Base-by-base conservation (phyloP, 2,329 filamentous ascomycete genomes). In the Ophiostoma pallidulum region DNA sequence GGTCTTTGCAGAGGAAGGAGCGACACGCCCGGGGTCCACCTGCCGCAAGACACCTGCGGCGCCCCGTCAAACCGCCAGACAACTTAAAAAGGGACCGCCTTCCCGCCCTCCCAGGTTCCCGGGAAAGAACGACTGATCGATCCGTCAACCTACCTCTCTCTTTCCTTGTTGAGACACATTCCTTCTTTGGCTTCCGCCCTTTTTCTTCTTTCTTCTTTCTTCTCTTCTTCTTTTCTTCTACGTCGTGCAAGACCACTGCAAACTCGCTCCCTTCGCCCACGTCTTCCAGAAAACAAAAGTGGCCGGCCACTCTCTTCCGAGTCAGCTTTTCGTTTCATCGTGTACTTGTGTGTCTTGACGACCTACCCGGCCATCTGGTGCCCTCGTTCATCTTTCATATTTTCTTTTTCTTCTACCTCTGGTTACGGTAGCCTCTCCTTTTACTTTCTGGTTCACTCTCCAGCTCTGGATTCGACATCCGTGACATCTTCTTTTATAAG, bases 231-330 rank as follows among this genome's bases (percentile, higher is more conserved):
- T 28, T 28, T 16, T 41, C 26, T 40, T 47, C 19, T 31, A 20
- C 22, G 28, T 18, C 28, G 19, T 31, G 19, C n/a, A n/a, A n/a
- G n/a, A n/a, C 36, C 48, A 44, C 29, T 39, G 35, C 39, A 41
- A 41, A 31, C 26, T 40, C 42, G n/a, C 18, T 36, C 18, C 29
- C 37, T 44, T 35, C 22, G 39, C 26, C 37, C 32, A 32, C 32
- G 29, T 42, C 40, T 26, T n/a, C n/a, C n/a, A n/a, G n/a, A 24
- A 33, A 35, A 37, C 20, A 18, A 26, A 16, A 41, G 45, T 49
- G 47, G 47, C 47, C 41, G 47, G 47, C 47, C 47, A 49, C 47
- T 49, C 47, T 41, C 35, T 20, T 45, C 36, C 18, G 16, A 44
- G 31, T 43, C 16, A n/a, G n/a, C 24, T 35, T 19, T 19, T 4